phyloP scores from a whole-genome alignment of 306 rosid species.

The Alnus rubra region DNA sequence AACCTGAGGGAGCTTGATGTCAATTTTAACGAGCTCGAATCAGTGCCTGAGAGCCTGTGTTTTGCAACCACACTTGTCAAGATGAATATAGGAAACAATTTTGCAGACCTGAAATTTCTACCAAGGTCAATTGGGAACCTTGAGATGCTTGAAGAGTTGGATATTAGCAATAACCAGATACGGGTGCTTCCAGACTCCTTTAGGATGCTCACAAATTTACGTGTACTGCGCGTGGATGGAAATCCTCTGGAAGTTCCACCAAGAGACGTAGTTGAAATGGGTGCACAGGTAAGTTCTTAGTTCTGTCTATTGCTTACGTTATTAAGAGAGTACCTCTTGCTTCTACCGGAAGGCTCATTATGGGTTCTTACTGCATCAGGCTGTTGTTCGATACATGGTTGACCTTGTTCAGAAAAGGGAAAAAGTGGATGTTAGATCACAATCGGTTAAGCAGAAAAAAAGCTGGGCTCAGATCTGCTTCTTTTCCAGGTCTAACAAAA shows the following conservation, averaged over 20 bases:
- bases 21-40: constrained; percentile 87
- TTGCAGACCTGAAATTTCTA: constrained; percentile 69
- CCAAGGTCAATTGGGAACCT: constrained; percentile 90
- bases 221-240: constrained; percentile 69
- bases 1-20: constrained; percentile 79
- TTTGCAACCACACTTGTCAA: constrained; percentile 81
- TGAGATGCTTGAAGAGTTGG: constrained; percentile 87
- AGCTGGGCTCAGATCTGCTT: constrained; percentile 77
- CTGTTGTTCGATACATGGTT: constrained; percentile 85
- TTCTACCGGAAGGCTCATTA: constrained; percentile 6
- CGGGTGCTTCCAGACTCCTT: constrained; percentile 76
- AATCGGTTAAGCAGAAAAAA: constrained; percentile 63
- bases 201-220: constrained; percentile 60
- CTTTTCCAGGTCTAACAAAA: constrained; percentile 70
- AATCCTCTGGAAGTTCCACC: constrained; percentile 95
- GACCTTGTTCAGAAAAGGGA: constrained; percentile 58
- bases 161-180: constrained; percentile 89
- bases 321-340: constrained; percentile 8
- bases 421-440: constrained; percentile 53
- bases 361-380: constrained; percentile 52
- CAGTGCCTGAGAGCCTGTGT: constrained; percentile 85
- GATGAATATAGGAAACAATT: constrained; percentile 83
- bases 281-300: constrained; percentile 64
- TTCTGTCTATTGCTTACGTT: constrained; percentile 13
- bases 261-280: constrained; percentile 65